phyloP scores from a whole-genome alignment of 257 asterid genomes.

The Solanum ossicruentum region DNA sequence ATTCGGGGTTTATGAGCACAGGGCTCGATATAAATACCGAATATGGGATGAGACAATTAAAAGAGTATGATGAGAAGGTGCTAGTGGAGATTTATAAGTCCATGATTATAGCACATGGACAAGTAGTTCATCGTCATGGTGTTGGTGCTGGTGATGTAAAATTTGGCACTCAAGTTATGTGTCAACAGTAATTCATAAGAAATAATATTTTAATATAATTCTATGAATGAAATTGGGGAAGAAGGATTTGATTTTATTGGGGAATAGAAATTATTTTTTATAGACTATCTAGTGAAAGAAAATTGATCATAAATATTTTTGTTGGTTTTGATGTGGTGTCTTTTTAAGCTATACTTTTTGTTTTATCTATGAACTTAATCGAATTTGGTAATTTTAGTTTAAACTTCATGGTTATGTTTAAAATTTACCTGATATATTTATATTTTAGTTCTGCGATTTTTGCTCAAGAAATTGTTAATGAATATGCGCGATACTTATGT shows the following conservation, averaged over 20 bases:
- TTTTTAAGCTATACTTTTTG: too few relatives aligned
- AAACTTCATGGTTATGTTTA: too few relatives aligned
- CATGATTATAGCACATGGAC: conserved; percentile 26
- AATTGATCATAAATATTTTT: too few relatives aligned
- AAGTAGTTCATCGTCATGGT: background rate
- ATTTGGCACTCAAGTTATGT: background rate
- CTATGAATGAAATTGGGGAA: too few relatives aligned
- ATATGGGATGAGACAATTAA: conserved; percentile 9
- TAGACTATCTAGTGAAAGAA: too few relatives aligned
- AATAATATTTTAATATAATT: too few relatives aligned
- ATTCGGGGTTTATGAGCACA: conserved; percentile 12
- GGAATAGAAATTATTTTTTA: too few relatives aligned
- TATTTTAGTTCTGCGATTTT: conserved; percentile 6
- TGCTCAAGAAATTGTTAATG: conserved; percentile 42
- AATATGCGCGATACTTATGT: conserved; percentile 49
- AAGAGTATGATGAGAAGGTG: conserved; percentile 57
- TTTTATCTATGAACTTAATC: too few relatives aligned
- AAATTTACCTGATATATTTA: too few relatives aligned
- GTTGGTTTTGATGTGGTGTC: too few relatives aligned
- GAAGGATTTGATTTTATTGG: too few relatives aligned
- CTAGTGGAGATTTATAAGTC: conserved; percentile 52
- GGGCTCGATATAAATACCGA: conserved; percentile 9
- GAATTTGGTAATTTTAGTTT: too few relatives aligned
- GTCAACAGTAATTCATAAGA: background rate
- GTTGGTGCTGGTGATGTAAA: background rate